Evolutionary conservation across 2,329 filamentous ascomycete genomes (phyloP).

Genomic region (Sporothrix globosa): DNA sequence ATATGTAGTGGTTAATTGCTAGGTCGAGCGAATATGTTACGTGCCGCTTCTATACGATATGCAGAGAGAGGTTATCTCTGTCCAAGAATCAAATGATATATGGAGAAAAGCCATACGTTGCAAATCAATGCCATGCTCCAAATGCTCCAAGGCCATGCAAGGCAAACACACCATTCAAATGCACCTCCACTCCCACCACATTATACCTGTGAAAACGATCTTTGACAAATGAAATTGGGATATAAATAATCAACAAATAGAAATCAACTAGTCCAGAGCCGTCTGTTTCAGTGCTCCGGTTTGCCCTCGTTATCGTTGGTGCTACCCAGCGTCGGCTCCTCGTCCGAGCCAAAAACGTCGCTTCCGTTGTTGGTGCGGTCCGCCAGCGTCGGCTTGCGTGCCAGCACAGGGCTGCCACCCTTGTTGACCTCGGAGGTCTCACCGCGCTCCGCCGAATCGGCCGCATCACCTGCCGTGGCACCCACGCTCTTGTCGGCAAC

Average conservation of each 20-base stretch:
- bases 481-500: conserved; percentile 4
- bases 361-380: conserved; percentile 38
- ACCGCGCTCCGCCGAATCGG: conserved; percentile 5
- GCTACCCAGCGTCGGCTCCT: conserved; percentile 6
- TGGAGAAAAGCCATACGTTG: not conserved
- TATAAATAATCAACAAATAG: conserved; percentile 41
- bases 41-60: conserved; percentile 13
- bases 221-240: conserved; percentile 1
- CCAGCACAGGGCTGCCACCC: not conserved
- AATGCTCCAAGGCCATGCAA: conserved; percentile 14
- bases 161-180: not conserved
- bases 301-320: not conserved
- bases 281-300: not conserved
- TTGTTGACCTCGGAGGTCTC: not conserved
- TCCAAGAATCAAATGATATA: not conserved
- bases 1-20: not conserved
- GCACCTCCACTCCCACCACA: not conserved
- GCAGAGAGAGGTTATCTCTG: not conserved
- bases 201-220: conserved; percentile 2
- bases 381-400: conserved; percentile 25
- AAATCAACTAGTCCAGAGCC: not conserved
- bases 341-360: conserved; percentile 37
- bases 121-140: not conserved
- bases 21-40: not conserved
- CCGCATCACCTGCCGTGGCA: not conserved